phyloP scores from a whole-genome alignment of 2,329 filamentous ascomycete genomes.

The Helminthosporium solani region DNA sequence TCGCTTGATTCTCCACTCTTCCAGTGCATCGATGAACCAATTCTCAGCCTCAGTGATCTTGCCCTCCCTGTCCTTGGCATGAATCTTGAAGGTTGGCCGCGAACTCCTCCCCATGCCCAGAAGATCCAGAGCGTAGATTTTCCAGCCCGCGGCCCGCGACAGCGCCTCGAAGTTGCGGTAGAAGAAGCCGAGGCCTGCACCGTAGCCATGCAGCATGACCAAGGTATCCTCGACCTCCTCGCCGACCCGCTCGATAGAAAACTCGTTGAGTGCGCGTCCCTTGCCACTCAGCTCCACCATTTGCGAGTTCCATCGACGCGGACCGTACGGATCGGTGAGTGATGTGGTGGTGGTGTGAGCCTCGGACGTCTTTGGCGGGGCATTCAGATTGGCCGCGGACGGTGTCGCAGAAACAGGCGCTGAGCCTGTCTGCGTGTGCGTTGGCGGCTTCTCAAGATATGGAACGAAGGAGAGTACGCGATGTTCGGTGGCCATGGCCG shows the following conservation, averaged over 20 bases:
- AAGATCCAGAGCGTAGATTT: slow-evolving; percentile 90
- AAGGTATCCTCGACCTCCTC: slow-evolving; percentile 81
- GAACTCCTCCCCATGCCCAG: slow-evolving; percentile 91
- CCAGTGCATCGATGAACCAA: slow-evolving; percentile 94
- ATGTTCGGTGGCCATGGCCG: slow-evolving; percentile 81
- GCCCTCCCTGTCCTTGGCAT: slow-evolving; percentile 74
- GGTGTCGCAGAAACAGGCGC: slow-evolving; percentile 48
- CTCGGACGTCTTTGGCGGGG: slow-evolving; percentile 40
- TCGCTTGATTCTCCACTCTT: slow-evolving; percentile 88
- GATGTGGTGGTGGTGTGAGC: slow-evolving; percentile 49
- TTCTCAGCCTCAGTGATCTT: slow-evolving; percentile 87
- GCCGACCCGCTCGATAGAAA: slow-evolving; percentile 80
- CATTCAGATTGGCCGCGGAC: slow-evolving; percentile 43
- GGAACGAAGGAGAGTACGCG: slow-evolving; percentile 85
- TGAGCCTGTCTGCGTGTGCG: slow-evolving; percentile 64
- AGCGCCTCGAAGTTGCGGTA: slow-evolving; percentile 96
- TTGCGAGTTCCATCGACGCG: slow-evolving; percentile 79
- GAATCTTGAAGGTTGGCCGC: slow-evolving; percentile 79
- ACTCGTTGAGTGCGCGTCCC: slow-evolving; percentile 86
- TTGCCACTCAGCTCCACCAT: slow-evolving; percentile 84
- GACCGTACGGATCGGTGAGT: slow-evolving; percentile 74
- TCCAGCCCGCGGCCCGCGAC: slow-evolving; percentile 76
- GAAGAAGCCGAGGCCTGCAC: slow-evolving; percentile 93
- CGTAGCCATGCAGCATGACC: slow-evolving; percentile 96
- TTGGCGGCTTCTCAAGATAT: slow-evolving; percentile 71